Conservation (phyloP, 73 alveolate species). For the Paramecium tetraurelia region DNA sequence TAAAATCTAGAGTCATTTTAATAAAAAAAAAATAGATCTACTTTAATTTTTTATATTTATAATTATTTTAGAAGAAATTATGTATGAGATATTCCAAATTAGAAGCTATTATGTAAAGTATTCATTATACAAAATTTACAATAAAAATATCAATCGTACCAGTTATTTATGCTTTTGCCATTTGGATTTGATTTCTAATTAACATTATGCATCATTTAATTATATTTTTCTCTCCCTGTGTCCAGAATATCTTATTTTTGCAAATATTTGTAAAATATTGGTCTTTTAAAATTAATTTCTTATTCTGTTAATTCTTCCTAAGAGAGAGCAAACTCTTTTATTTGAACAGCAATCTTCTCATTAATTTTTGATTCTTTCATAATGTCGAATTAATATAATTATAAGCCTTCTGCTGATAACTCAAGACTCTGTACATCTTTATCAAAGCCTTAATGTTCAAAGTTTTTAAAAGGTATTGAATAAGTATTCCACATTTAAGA, state of each 20-base stretch:
- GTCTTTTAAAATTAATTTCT: neutral
- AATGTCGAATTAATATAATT: neutral
- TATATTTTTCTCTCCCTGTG: neutral
- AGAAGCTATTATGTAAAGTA: neutral
- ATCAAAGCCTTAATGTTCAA: slow-evolving; percentile 9
- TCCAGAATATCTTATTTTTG: neutral
- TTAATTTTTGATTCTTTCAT: neutral
- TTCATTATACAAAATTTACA: neutral
- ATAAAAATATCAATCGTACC: neutral
- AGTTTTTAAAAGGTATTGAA: neutral
- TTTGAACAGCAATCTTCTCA: neutral
- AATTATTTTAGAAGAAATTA: no score
- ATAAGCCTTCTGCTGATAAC: neutral
- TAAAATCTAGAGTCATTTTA: no score
- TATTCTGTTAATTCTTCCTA: neutral
- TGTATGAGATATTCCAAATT: neutral
- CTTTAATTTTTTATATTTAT: neutral
- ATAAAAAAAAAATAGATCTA: no score
- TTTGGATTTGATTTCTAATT: neutral
- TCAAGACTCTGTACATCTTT: neutral
- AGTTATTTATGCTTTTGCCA: neutral
- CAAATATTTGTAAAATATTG: neutral
- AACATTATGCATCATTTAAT: neutral
- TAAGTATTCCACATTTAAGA: slow-evolving; percentile 1
- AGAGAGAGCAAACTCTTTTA: neutral